Evolutionary conservation across 805 yeast genomes (phyloP).

Genomic region (Suhomyces emberorum): DNA sequence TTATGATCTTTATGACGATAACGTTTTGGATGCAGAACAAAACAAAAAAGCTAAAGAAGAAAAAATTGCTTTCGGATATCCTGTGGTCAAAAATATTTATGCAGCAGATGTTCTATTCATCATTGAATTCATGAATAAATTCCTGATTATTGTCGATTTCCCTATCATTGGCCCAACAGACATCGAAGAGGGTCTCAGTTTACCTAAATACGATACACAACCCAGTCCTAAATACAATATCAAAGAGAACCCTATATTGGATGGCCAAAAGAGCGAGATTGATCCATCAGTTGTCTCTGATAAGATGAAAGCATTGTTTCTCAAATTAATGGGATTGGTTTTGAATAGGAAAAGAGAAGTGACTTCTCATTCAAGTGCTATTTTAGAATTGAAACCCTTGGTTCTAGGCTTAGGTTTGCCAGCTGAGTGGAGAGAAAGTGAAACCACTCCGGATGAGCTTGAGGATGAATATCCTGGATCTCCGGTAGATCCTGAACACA

Average conservation of each 20-base stretch:
- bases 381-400: constrained; percentile 31
- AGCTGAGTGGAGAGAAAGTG: constrained; percentile 34
- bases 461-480: constrained; percentile 7
- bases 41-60: constrained; percentile 17
- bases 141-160: constrained; percentile 22
- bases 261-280: constrained; percentile 3
- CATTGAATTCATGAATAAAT: constrained; percentile 30
- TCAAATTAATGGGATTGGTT: constrained; percentile 29
- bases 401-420: constrained; percentile 32
- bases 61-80: constrained; percentile 35
- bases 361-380: constrained; percentile 25
- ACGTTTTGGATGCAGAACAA: constrained; percentile 18
- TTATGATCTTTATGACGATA: constrained; percentile 39
- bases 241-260: neutral
- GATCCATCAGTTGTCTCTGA: constrained; percentile 19
- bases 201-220: constrained; percentile 10
- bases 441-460: constrained; percentile 5
- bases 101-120: constrained; percentile 34
- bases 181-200: constrained; percentile 34
- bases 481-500: constrained; percentile 24
- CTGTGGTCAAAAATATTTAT: constrained; percentile 20
- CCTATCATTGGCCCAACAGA: constrained; percentile 34
- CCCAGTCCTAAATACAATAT: neutral
- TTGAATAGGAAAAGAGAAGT: constrained; percentile 33
- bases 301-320: constrained; percentile 32